A percentile compares a stretch with the other conserved stretches of the same genome.
Conservation (phyloP, 768 basidiomycete genomes). For the Omphalotus guepiniiformis region DNA sequence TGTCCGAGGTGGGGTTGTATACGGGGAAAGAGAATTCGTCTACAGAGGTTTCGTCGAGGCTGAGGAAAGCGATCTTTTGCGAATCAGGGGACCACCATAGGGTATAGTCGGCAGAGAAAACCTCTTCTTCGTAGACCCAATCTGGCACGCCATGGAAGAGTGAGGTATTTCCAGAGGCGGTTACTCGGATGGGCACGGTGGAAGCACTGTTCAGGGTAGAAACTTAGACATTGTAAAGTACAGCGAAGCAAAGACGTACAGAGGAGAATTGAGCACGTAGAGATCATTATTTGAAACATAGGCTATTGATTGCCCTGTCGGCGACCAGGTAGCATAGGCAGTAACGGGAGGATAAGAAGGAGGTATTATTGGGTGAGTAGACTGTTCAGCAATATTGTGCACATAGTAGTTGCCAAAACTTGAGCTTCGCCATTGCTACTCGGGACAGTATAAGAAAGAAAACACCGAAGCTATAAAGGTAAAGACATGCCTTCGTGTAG, state of each 20-base stretch:
- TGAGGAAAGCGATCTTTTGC: slow-evolving; percentile 73
- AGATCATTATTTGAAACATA: slow-evolving; percentile 86
- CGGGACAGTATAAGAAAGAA: slow-evolving; percentile 10
- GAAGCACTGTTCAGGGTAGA: slow-evolving; percentile 4
- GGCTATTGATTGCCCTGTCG: slow-evolving; percentile 78
- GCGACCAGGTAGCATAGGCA: slow-evolving; percentile 85
- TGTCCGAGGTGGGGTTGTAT: slow-evolving; percentile 81
- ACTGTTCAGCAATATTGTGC: slow-evolving; percentile 67
- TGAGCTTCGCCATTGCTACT: slow-evolving; percentile 92
- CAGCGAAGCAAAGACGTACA: slow-evolving; percentile 36
- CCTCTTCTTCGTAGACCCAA: slow-evolving; percentile 97
- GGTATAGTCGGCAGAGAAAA: slow-evolving; percentile 67
- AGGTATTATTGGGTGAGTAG: slow-evolving; percentile 66
- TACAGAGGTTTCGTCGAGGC: slow-evolving; percentile 85
- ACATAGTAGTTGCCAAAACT: slow-evolving; percentile 90
- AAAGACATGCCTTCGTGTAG: slow-evolving; percentile 54
- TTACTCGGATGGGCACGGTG: slow-evolving; percentile 65
- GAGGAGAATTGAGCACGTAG: slow-evolving; percentile 70
- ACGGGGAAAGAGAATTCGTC: slow-evolving; percentile 85
- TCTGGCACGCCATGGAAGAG: slow-evolving; percentile 94
- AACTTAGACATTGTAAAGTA: not conserved
- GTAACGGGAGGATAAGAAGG: slow-evolving; percentile 69
- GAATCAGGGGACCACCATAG: slow-evolving; percentile 92
- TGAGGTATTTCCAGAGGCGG: slow-evolving; percentile 72
- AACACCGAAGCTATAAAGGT: not conserved